These are phyloP conservation scores for Coemansia sp. DNA, from an alignment of 192 early-diverging fungal species.

Conservation along the genomic window DNA sequence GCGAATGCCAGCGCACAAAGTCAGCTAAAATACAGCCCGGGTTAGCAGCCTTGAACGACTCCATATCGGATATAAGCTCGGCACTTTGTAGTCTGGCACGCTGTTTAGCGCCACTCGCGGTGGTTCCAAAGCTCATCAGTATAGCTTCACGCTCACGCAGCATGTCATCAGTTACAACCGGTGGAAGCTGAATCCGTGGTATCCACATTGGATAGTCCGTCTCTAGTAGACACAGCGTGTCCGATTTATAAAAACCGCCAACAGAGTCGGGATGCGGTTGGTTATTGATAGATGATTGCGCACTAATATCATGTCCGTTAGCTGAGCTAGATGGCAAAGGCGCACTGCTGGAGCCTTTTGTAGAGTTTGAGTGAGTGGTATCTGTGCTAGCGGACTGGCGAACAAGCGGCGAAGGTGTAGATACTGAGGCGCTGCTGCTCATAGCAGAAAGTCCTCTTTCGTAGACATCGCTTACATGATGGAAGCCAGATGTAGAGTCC, in stretches of 20 bases:
- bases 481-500: conserved; percentile 48
- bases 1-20: conserved; percentile 94
- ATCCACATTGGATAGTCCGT: conserved; percentile 67
- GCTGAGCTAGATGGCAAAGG: no score
- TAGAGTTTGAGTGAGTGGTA: neutral
- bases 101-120: conserved; percentile 64
- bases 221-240: conserved; percentile 53
- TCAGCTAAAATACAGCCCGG: conserved; percentile 73
- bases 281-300: neutral
- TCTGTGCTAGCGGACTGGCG: neutral
- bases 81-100: conserved; percentile 76
- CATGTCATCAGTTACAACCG: conserved; percentile 89
- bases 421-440: conserved; percentile 2
- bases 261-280: conserved; percentile 26
- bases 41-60: conserved; percentile 94
- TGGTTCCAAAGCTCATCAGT: conserved; percentile 75
- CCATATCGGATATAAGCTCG: conserved; percentile 73
- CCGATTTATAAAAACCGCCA: conserved; percentile 51
- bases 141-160: conserved; percentile 73
- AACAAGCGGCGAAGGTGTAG: neutral
- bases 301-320: no score
- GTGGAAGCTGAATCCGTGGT: conserved; percentile 65
- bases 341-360: neutral
- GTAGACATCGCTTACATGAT: conserved; percentile 43
- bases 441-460: conserved; percentile 17